These are phyloP conservation scores for Acanthamoeba lugdunensis DNA, from an alignment of 208 protist species.

Conservation along the genomic window DNA sequence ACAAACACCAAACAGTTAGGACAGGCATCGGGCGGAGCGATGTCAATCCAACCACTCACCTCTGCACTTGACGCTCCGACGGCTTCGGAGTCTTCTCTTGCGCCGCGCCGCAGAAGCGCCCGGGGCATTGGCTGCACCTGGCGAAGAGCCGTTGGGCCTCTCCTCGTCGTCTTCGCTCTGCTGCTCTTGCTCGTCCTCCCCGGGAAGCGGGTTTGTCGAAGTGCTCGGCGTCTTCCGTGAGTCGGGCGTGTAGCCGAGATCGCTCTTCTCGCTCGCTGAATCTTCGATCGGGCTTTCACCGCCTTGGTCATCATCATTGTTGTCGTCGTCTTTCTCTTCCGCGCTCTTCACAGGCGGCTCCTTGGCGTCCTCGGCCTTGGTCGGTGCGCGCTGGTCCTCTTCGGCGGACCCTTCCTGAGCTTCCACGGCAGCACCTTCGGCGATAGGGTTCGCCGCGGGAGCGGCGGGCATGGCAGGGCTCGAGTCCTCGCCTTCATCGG, in stretches of 20 bases:
- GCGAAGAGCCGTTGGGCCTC: not conserved
- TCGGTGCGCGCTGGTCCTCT: no score
- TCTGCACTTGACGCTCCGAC: conserved; percentile 22
- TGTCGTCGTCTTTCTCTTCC: not conserved
- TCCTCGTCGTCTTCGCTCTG: not conserved
- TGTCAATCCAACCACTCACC: not conserved
- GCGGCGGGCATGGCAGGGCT: not conserved
- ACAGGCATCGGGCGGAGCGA: no score
- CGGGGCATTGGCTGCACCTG: not conserved
- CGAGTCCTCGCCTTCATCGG: not conserved
- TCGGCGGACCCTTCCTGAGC: no score
- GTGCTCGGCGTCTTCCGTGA: not conserved
- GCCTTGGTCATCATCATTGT: not conserved
- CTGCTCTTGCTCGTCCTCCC: not conserved
- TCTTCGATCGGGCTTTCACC: not conserved
- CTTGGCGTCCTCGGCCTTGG: no score
- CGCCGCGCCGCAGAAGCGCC: not conserved
- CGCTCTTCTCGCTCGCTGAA: not conserved
- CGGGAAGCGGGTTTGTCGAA: not conserved
- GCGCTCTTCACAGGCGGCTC: not conserved
- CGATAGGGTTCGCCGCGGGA: no score
- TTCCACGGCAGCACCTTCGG: no score
- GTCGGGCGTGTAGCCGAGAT: conserved; percentile 13
- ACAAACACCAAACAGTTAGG: no score
- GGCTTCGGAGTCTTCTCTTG: conserved; percentile 10